phyloP scores from a whole-genome alignment of 345 rosid species.

The Eucalyptus shirleyi region DNA sequence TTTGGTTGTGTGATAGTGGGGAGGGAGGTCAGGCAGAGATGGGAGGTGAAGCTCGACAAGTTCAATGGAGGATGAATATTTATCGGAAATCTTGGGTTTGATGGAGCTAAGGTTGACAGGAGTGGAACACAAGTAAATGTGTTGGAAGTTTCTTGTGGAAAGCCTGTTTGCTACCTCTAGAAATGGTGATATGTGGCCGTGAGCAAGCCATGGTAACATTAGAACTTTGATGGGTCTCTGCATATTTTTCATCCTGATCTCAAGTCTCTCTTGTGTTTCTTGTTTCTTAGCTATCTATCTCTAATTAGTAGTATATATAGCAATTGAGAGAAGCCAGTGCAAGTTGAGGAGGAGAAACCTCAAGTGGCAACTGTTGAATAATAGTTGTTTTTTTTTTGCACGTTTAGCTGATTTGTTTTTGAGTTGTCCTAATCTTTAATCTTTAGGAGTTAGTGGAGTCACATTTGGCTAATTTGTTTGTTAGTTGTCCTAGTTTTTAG shows the following conservation, averaged over 20 bases:
- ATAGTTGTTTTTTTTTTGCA: too few relatives aligned
- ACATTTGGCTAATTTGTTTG: too few relatives aligned
- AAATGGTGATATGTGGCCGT: conserved; percentile 21
- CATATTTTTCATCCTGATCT: neutral
- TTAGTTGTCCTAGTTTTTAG: too few relatives aligned
- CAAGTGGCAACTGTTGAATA: too few relatives aligned
- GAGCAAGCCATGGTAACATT: conserved; percentile 29
- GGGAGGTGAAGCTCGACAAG: conserved; percentile 23
- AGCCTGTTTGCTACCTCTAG: conserved; percentile 20
- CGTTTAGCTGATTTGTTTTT: too few relatives aligned
- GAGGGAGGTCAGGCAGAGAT: conserved; percentile 21
- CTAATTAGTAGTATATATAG: too few relatives aligned
- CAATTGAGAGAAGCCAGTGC: too few relatives aligned
- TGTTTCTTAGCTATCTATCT: too few relatives aligned
- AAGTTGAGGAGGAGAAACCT: too few relatives aligned
- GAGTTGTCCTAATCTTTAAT: too few relatives aligned
- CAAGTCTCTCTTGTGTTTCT: neutral
- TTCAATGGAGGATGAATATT: neutral
- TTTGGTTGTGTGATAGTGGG: conserved; percentile 27
- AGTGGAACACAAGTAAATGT: conserved; percentile 14
- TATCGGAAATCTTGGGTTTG: neutral
- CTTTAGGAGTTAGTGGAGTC: too few relatives aligned
- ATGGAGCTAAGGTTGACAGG: conserved; percentile 2
- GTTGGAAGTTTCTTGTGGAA: neutral
- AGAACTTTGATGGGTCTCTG: neutral